phyloP scores from a whole-genome alignment of 495 filamentous ascomycete species.

The Hypoxylon trugodes region DNA sequence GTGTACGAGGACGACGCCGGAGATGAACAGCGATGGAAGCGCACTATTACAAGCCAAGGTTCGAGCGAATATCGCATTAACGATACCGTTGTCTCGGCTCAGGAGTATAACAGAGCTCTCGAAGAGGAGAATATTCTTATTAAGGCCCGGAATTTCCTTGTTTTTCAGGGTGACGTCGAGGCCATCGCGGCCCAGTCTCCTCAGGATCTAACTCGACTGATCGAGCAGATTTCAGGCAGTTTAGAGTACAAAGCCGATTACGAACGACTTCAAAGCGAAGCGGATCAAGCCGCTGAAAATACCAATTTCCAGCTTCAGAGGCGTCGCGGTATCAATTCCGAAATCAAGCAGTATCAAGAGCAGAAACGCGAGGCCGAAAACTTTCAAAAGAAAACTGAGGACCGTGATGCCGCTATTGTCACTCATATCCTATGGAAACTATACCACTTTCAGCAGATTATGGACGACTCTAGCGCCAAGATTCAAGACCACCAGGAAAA shows the following conservation, averaged over 20 bases:
- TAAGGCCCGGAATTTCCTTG: constrained; percentile 96
- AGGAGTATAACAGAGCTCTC: constrained; percentile 91
- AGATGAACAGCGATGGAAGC: constrained; percentile 95
- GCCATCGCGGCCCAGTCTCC: constrained; percentile 95
- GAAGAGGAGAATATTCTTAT: constrained; percentile 97
- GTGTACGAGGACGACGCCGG: constrained; percentile 98
- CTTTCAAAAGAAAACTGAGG: constrained; percentile 85
- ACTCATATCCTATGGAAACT: constrained; percentile 97
- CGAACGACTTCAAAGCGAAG: constrained; percentile 83
- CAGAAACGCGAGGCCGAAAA: constrained; percentile 96
- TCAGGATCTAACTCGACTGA: constrained; percentile 90
- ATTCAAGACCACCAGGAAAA: constrained; percentile 97
- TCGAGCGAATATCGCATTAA: constrained; percentile 98
- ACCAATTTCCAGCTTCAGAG: constrained; percentile 86
- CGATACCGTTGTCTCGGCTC: constrained; percentile 83
- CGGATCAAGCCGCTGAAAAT: constrained; percentile 86
- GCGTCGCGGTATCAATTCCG: constrained; percentile 92
- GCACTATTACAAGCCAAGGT: constrained; percentile 86
- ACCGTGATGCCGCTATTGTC: constrained; percentile 90
- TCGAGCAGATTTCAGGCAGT: constrained; percentile 97
- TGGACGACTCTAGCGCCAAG: constrained; percentile 88
- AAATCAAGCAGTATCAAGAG: constrained; percentile 96
- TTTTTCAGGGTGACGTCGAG: constrained; percentile 98
- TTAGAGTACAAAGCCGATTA: constrained; percentile 96
- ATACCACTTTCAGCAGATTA: constrained; percentile 91